Percentiles rank a stretch among this genome's conserved stretches.
These are phyloP conservation scores for Botryotinia globosa DNA, from an alignment of 2,329 filamentous ascomycete genomes.

Conservation along the genomic window DNA sequence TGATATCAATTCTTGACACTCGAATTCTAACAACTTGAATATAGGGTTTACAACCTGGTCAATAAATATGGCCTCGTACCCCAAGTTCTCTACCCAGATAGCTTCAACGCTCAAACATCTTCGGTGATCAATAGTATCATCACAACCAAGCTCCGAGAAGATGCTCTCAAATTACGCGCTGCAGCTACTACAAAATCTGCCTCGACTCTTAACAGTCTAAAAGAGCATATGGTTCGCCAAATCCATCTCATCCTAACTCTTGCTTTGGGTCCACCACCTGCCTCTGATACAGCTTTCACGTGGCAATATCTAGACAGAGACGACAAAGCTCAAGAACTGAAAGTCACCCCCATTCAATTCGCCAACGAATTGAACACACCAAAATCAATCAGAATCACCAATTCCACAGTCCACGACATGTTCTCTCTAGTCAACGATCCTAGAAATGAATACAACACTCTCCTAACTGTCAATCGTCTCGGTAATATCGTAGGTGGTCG, in stretches of 20 bases:
- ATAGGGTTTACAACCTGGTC: constrained; percentile 72
- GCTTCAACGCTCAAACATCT: constrained; percentile 72
- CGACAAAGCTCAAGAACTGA: constrained; percentile 61
- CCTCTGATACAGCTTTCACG: constrained; percentile 64
- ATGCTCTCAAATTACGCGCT: constrained; percentile 68
- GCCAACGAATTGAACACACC: constrained; percentile 63
- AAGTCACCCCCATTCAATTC: constrained; percentile 67
- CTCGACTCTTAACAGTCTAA: constrained; percentile 42
- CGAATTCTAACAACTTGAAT: neutral
- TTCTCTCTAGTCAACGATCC: constrained; percentile 86
- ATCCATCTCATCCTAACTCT: constrained; percentile 80
- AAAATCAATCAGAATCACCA: constrained; percentile 55
- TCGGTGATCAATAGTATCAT: constrained; percentile 68
- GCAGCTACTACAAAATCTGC: constrained; percentile 43
- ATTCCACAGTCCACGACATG: constrained; percentile 62
- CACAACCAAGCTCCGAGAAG: constrained; percentile 83
- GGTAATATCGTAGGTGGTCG: constrained; percentile 79
- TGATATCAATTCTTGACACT: neutral
- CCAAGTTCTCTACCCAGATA: constrained; percentile 77
- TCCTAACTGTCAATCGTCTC: constrained; percentile 73
- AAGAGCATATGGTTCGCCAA: constrained; percentile 74
- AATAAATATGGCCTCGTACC: constrained; percentile 87
- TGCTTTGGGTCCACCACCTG: constrained; percentile 75
- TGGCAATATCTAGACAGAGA: constrained; percentile 77
- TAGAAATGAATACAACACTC: constrained; percentile 67